phyloP scores from a whole-genome alignment of 1,284 basidiomycete species.

The Heterobasidion irregulare region DNA sequence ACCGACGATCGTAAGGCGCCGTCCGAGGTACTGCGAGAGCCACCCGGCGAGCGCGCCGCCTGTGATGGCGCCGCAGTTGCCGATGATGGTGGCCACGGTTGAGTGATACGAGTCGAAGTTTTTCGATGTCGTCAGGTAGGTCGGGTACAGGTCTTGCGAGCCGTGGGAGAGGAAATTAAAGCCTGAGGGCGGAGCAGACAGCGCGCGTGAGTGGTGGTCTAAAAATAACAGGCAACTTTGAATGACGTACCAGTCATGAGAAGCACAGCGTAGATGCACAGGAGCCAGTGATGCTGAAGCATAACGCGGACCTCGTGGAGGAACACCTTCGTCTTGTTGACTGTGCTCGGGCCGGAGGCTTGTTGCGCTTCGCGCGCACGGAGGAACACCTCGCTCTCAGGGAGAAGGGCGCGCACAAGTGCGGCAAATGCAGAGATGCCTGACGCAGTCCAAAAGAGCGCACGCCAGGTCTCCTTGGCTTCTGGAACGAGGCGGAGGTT shows the following conservation, averaged over 20 bases:
- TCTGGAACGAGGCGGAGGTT: constrained; percentile 68
- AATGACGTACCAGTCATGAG: constrained; percentile 62
- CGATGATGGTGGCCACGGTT: constrained; percentile 86
- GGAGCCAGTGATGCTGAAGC: constrained; percentile 79
- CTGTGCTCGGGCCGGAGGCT: constrained; percentile 28
- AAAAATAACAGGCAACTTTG: not conserved
- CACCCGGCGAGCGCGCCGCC: constrained; percentile 79
- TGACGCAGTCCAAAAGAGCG: constrained; percentile 60
- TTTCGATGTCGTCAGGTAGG: constrained; percentile 63
- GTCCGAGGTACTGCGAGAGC: constrained; percentile 78
- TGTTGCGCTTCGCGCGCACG: constrained; percentile 45
- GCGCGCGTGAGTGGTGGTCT: not conserved
- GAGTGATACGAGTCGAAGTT: constrained; percentile 50
- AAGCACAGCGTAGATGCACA: constrained; percentile 79
- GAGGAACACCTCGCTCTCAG: constrained; percentile 77
- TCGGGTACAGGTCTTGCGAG: constrained; percentile 74
- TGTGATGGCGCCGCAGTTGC: constrained; percentile 51
- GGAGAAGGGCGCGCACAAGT: constrained; percentile 60
- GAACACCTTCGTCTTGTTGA: constrained; percentile 65
- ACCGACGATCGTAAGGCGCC: constrained; percentile 77
- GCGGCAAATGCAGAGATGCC: constrained; percentile 76
- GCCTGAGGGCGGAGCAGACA: constrained; percentile 30
- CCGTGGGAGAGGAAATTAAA: constrained; percentile 95
- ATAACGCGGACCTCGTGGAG: constrained; percentile 64
- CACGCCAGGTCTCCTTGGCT: constrained; percentile 44